Base-by-base conservation (phyloP, 2,329 filamentous ascomycete genomes). In the Calycina herbarum region DNA sequence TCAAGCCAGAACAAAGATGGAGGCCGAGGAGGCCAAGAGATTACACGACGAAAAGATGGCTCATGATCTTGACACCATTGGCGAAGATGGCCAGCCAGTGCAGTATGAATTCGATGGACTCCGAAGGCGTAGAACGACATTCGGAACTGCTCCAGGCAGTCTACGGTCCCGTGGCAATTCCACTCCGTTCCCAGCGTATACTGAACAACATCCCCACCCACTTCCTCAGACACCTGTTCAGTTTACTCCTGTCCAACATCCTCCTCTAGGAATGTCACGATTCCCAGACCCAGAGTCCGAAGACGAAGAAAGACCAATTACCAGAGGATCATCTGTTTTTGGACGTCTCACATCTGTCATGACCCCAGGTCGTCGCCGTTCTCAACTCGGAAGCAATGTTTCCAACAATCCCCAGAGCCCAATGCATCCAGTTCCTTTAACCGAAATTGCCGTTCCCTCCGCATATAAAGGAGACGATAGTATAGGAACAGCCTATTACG, bases 91-190 rank as follows among this genome's bases (percentile, higher is more conserved):
- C 15, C 38, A 31, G 6, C 59, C 93, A 70, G 92, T 93, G 29
- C 82, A 87, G 35, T 78, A 82, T 68, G 93, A 98, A 78, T 99
- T 93, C 89, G 95, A 98, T 78, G 95, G 95, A 4, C 79, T 99
- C 61, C 86, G 94, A 73, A 84, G 93, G 72, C 85, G 95, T 54
- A 82, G 84, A 71, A 88, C 86, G 8, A 85, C 86, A 2, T 75
- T 80, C 61, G 73, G 51, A 51, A 78, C 64, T 74, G 79, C 57
- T 71, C 58, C 59, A 1, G 59, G 59, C 20, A 73, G 78, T 59
- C 77, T 70, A 33, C 67, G 71, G 61, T 73, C 73, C 27, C 67
- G 71, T 27, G 63, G 60, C 5, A 69, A 64, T 75, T 63, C 77
- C 76, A 68, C 68, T 54, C 69, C 72, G 5, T 73, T 73, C 62